Evolutionary conservation across 345 rosid genomes (phyloP), one percentile per base, ranked within the genome.

Genomic region (Lumnitzera racemosa): DNA sequence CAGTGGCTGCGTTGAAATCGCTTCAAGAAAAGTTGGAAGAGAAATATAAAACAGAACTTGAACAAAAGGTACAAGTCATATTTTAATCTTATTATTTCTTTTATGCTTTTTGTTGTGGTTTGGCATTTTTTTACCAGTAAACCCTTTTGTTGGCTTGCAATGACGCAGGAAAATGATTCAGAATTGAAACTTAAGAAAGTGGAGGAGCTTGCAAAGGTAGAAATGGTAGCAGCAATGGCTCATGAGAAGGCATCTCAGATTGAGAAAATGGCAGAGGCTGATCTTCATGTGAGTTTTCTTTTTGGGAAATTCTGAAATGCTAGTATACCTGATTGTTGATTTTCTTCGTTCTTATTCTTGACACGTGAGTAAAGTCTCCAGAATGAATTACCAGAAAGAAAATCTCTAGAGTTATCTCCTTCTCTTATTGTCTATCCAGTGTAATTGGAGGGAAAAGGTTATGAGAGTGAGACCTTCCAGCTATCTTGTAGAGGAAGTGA

Each of bases 21-120:
- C 81, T 88, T 72, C 87, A 88, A 78, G 96, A 88, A 72, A 88
- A 81, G 74, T 76, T 88, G 85, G 96, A 86, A 72, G 89, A 88
- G 64, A 88, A 80, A 67, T 91, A 80, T 55, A 84, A 73, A 74
- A 55, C 61, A 70, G 95, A 95, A 74, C 79, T 85, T 70, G 96
- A 84, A 71, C 85, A 83, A 67, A 88, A 95, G 96, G 99, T 83
- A 20, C 46, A 63, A 55, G 36, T 66, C 23, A 48, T 14, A 53
- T 50, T 66, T 58, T 52, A 59, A 63, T 12, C 17, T 69, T 43
- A 51, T 23, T 0, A 12, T 46, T 36, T 49, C n/a, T 24, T 11
- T 53, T 27, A 46, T 20, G 23, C 46, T 31, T 13, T 46, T 13
- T 11, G 13, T 49, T 50, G 36, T 9, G 11, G 47, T 10, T 25